Conservation (phyloP, 1,284 basidiomycete genomes). For the Ustilago crameri region DNA sequence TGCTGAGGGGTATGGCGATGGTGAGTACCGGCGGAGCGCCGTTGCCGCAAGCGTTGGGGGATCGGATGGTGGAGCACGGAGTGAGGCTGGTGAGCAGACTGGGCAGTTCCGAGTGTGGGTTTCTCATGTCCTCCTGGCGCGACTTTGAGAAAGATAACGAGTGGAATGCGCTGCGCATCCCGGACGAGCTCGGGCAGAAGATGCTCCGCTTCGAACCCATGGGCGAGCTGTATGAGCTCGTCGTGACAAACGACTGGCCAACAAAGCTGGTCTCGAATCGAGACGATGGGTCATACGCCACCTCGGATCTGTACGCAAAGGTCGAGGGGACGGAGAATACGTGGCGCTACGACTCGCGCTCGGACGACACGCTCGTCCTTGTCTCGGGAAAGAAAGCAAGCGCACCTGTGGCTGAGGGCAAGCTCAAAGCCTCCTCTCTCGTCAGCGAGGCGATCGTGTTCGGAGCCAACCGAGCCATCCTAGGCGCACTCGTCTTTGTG, state of each 20-base stretch:
- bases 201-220: constrained; percentile 42
- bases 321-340: constrained; percentile 12
- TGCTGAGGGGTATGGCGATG: constrained; percentile 72
- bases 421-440: constrained; percentile 21
- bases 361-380: constrained; percentile 56
- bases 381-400: constrained; percentile 55
- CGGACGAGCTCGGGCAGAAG: constrained; percentile 55
- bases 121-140: constrained; percentile 72
- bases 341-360: constrained; percentile 49
- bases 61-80: constrained; percentile 72
- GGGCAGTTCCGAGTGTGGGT: constrained; percentile 71
- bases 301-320: constrained; percentile 48
- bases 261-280: constrained; percentile 53
- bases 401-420: constrained; percentile 31
- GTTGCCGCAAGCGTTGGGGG: constrained; percentile 72
- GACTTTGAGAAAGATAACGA: constrained; percentile 73
- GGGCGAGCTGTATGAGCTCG: constrained; percentile 33
- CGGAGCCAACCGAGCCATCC: constrained; percentile 50
- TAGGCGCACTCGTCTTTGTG: constrained; percentile 52
- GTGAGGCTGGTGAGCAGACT: constrained; percentile 74
- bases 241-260: constrained; percentile 52
- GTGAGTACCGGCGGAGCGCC: constrained; percentile 72
- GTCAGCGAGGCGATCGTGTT: constrained; percentile 55
- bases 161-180: constrained; percentile 74
- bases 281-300: constrained; percentile 46